These are phyloP conservation scores for Phytopythium montanum DNA, from an alignment of 352 stramenopile species.

Conservation along the genomic window DNA sequence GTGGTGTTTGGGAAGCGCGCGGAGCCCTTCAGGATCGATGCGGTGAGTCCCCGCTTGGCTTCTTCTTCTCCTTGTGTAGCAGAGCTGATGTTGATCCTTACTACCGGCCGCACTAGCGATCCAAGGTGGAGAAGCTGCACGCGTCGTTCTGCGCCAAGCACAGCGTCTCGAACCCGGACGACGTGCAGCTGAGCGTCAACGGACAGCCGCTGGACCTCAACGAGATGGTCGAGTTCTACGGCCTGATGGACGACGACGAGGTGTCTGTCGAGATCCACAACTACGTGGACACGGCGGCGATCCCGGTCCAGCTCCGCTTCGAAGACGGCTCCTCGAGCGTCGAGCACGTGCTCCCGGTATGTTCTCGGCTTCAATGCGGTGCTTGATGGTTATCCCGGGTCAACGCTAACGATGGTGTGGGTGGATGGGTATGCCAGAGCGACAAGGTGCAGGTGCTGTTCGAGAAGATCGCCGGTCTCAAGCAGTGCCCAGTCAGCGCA, in stretches of 20 bases:
- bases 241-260: slow-evolving; percentile 56
- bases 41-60: slow-evolving; percentile 25
- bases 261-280: slow-evolving; percentile 51
- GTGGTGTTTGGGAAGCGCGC: slow-evolving; percentile 47
- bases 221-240: slow-evolving; percentile 45
- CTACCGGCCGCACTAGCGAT: slow-evolving; percentile 16
- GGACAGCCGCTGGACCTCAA: slow-evolving; percentile 34
- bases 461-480: slow-evolving; percentile 20
- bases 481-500: slow-evolving; percentile 14
- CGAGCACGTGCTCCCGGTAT: slow-evolving; percentile 39
- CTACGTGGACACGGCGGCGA: slow-evolving; percentile 23
- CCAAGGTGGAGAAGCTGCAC: slow-evolving; percentile 57
- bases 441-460: slow-evolving; percentile 43
- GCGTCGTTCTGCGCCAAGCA: slow-evolving; percentile 63
- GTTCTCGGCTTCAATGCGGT: slow-evolving; percentile 1
- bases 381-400: background rate
- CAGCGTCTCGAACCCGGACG: slow-evolving; percentile 33
- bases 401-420: background rate
- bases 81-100: background rate
- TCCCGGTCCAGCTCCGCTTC: slow-evolving; percentile 46
- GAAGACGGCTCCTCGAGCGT: slow-evolving; percentile 26
- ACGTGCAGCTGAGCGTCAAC: slow-evolving; percentile 51
- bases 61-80: background rate
- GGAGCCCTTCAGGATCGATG: slow-evolving; percentile 69
- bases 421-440: slow-evolving; percentile 23